Conservation (phyloP, 169 alveolate genomes). For the Eimeria praecox region DNA sequence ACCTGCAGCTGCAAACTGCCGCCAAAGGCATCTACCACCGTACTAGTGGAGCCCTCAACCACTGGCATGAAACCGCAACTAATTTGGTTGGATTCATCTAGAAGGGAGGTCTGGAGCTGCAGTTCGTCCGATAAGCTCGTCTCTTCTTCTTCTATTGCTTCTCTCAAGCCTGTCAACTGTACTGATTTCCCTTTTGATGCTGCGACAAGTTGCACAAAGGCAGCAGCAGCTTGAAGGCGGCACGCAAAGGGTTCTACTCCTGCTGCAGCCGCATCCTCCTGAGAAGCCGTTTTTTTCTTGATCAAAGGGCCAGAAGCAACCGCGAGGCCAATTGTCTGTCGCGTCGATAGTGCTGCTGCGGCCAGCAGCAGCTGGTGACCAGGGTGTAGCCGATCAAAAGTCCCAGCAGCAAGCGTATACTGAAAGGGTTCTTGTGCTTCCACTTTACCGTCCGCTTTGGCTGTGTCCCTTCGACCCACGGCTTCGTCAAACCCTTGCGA, state of each 20-base stretch:
- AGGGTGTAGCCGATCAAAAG: conserved; percentile 87
- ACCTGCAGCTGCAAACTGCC: conserved; percentile 22
- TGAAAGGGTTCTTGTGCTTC: conserved; percentile 14
- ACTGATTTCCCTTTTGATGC: conserved; percentile 42
- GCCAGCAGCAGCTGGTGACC: conserved; percentile 87
- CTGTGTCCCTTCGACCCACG: background rate
- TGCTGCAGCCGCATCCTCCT: conserved; percentile 66
- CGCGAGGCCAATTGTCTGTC: conserved; percentile 79
- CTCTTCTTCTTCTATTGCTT: conserved; percentile 37
- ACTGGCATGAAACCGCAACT: background rate
- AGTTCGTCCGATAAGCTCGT: background rate
- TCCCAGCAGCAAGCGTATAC: conserved; percentile 85
- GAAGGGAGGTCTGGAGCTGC: background rate
- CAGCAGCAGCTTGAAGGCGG: conserved; percentile 70
- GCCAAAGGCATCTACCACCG: background rate
- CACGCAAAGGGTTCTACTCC: conserved; percentile 75
- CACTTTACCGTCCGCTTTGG: background rate
- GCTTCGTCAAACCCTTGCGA: background rate
- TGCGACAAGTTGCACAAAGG: conserved; percentile 65
- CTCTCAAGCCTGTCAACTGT: background rate
- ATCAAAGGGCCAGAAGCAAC: conserved; percentile 82
- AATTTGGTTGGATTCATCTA: background rate
- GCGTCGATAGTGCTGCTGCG: conserved; percentile 83
- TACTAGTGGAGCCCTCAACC: background rate
- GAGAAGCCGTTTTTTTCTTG: conserved; percentile 67